phyloP scores from a whole-genome alignment of 345 rosid species.

The Citrus unshiu region DNA sequence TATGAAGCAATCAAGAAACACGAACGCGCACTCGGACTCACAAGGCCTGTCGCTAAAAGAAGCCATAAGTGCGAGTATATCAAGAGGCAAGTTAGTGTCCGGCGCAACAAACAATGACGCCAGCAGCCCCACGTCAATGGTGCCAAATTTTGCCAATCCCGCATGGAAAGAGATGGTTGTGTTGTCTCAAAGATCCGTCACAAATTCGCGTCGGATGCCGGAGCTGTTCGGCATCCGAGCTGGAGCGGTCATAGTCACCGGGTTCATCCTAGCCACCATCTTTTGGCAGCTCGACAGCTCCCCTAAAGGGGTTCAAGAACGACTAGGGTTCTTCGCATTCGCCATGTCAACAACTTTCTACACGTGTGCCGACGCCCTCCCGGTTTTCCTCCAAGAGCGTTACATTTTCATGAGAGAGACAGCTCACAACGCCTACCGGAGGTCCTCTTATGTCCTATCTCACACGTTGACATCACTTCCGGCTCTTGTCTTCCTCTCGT shows the following conservation, averaged over 20 bases:
- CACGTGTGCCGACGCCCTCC: conserved; percentile 94
- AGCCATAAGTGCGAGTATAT: conserved; percentile 87
- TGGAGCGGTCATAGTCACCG: conserved; percentile 80
- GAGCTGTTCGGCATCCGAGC: conserved; percentile 73
- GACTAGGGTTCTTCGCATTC: conserved; percentile 89
- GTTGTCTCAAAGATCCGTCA: conserved; percentile 60
- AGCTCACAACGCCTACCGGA: conserved; percentile 78
- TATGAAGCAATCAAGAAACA: conserved; percentile 40
- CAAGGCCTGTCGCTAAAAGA: conserved; percentile 68
- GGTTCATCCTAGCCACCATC: conserved; percentile 85
- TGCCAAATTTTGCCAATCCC: conserved; percentile 83
- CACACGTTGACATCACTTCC: conserved; percentile 63
- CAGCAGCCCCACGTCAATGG: conserved; percentile 40
- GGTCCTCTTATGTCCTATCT: conserved; percentile 86
- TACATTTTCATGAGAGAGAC: conserved; percentile 99
- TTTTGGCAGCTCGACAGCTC: conserved; percentile 85
- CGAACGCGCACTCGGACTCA: conserved; percentile 18
- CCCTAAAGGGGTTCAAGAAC: conserved; percentile 83
- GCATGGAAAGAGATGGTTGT: conserved; percentile 79
- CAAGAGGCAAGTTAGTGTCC: conserved; percentile 81
- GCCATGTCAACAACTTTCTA: conserved; percentile 98
- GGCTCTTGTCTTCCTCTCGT: conserved; percentile 56
- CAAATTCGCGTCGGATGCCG: conserved; percentile 68
- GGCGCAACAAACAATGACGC: conserved; percentile 37
- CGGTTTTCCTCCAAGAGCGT: conserved; percentile 88